Percentiles rank a stretch among this genome's conserved stretches.
Evolutionary conservation across 306 rosid species (phyloP).

Genomic region (Cicer cuneatum): DNA sequence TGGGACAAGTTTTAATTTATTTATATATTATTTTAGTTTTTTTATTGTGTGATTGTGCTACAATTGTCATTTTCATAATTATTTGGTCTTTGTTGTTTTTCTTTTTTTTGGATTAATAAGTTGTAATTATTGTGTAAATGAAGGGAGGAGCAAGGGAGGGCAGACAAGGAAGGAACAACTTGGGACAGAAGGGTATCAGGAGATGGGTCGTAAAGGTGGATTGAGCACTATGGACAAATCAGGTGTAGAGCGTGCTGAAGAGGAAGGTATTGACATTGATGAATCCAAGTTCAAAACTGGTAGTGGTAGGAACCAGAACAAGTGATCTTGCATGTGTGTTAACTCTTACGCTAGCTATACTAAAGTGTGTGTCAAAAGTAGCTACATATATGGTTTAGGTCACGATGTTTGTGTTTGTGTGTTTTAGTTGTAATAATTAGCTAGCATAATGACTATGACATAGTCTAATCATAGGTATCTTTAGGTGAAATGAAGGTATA

Average conservation of each 20-base stretch:
- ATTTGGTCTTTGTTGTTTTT: background rate
- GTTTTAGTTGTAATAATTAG: constrained; percentile 4
- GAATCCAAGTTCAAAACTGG: constrained; percentile 64
- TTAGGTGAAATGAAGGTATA: no score
- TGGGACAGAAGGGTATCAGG: constrained; percentile 59
- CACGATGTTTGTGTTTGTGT: background rate
- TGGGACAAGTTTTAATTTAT: no score
- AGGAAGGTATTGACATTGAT: constrained; percentile 62
- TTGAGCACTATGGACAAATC: constrained; percentile 62
- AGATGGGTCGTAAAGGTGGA: constrained; percentile 81
- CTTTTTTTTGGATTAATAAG: background rate
- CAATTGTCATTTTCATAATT: no score
- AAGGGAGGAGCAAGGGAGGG: constrained; percentile 65
- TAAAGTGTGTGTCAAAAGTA: background rate
- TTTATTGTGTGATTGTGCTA: no score
- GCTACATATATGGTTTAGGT: background rate
- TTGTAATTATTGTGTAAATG: background rate
- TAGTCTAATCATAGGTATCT: no score
- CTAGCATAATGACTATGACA: background rate
- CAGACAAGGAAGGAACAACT: constrained; percentile 69
- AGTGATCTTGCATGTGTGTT: constrained; percentile 10
- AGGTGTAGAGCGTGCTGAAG: constrained; percentile 67
- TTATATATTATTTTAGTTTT: no score
- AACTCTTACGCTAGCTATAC: constrained; percentile 33
- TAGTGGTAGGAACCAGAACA: background rate